Evolutionary conservation across 495 filamentous ascomycete genomes (phyloP).

Genomic region (Xylaria intraflava): DNA sequence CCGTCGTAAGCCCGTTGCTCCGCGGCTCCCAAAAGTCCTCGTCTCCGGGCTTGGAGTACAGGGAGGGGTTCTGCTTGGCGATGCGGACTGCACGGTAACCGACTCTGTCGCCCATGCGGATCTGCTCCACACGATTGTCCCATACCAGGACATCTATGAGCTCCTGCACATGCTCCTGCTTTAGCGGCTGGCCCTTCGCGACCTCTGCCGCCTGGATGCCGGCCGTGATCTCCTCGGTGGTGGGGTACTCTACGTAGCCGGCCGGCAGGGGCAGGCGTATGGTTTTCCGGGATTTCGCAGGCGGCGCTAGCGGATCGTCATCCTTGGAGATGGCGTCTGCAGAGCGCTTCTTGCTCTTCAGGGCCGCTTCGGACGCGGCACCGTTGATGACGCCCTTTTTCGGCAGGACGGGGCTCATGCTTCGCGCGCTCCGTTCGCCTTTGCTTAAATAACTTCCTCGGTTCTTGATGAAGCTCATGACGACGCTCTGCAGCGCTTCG

Average conservation of each 20-base stretch:
- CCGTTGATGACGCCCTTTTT: conserved; percentile 41
- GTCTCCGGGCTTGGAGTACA: conserved; percentile 28
- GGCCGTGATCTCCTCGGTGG: conserved; percentile 60
- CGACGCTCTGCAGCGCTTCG: conserved; percentile 54
- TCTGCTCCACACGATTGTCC: conserved; percentile 67
- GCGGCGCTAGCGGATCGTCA: conserved; percentile 13
- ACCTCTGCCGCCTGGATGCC: conserved; percentile 61
- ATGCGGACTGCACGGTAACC: conserved; percentile 47
- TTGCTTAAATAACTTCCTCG: conserved; percentile 57
- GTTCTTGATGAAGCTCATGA: conserved; percentile 64
- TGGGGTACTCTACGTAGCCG: conserved; percentile 68
- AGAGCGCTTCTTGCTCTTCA: conserved; percentile 36
- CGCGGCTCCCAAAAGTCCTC: conserved; percentile 41
- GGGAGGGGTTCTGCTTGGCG: conserved; percentile 27
- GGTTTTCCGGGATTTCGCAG: conserved; percentile 38
- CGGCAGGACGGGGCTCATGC: conserved; percentile 26
- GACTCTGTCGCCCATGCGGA: conserved; percentile 35
- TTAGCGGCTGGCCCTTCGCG: conserved; percentile 55
- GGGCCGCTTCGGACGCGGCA: conserved; percentile 21
- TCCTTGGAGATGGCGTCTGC: conserved; percentile 41
- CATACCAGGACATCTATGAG: conserved; percentile 79
- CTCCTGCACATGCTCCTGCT: conserved; percentile 66
- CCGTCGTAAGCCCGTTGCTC: conserved; percentile 67
- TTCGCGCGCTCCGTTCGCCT: conserved; percentile 16
- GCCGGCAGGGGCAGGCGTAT: conserved; percentile 58